Conservation (phyloP, 192 early-diverging fungal species). For the Coemansia sp. region DNA sequence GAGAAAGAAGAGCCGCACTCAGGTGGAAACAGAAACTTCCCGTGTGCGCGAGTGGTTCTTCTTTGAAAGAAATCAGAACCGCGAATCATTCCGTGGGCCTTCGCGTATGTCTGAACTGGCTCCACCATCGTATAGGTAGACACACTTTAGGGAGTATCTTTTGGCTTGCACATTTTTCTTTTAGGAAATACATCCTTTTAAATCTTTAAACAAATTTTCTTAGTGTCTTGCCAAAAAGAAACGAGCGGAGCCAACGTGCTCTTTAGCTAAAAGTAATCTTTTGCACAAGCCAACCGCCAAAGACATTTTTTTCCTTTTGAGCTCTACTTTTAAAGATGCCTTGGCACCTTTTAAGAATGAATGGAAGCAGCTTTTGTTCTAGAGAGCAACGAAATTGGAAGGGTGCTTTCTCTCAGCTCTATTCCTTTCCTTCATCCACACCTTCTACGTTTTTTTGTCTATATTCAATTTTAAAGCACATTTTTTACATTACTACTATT, state of each 20-base stretch:
- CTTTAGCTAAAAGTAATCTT: neutral
- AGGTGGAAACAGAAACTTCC: neutral
- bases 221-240: neutral
- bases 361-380: neutral
- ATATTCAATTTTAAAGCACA: neutral
- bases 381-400: neutral
- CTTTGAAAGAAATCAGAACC: neutral
- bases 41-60: conserved; percentile 4
- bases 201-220: neutral
- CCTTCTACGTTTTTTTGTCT: neutral
- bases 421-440: neutral
- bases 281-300: neutral
- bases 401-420: neutral
- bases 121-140: neutral
- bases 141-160: neutral
- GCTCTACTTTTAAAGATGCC: neutral
- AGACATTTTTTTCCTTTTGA: neutral
- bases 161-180: neutral
- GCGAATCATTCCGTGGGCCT: neutral
- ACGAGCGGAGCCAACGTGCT: neutral
- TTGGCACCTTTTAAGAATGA: neutral
- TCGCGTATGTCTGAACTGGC: conserved; percentile 2
- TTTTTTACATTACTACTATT: neutral
- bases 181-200: neutral
- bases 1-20: neutral